A percentile compares a stretch with the other conserved stretches of the same genome.
These are phyloP conservation scores for Paracorniculantispora psalliotae DNA, from an alignment of 2,329 filamentous ascomycete genomes.

Conservation along the genomic window DNA sequence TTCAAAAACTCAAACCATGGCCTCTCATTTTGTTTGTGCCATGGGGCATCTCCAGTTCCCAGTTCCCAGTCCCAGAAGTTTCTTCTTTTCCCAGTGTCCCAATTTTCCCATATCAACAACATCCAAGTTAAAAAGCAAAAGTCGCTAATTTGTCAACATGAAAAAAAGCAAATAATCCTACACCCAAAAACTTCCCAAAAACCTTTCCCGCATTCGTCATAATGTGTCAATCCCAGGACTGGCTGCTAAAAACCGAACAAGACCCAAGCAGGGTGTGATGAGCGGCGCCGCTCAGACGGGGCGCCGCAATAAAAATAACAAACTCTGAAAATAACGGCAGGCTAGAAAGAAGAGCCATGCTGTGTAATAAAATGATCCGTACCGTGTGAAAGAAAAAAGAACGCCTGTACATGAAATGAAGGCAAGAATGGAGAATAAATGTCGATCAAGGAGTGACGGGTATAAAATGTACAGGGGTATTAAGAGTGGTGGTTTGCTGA, in stretches of 20 bases:
- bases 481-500: neutral
- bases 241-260: neutral
- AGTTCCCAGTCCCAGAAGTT: constrained; percentile 7
- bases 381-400: neutral
- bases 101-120: constrained; percentile 8
- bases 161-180: constrained; percentile 2
- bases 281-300: neutral
- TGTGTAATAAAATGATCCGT: neutral
- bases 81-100: neutral
- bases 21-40: constrained; percentile 2
- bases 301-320: neutral
- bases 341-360: neutral
- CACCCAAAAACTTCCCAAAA: neutral
- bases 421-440: constrained; percentile 2
- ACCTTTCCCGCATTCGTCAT: neutral
- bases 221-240: neutral
- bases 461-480: constrained; percentile 14
- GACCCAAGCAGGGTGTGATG: neutral
- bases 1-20: neutral
- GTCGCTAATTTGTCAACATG: constrained; percentile 7
- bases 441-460: constrained; percentile 7
- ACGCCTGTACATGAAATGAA: constrained; percentile 11
- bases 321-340: neutral
- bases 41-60: constrained; percentile 8
- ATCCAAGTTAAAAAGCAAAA: neutral